Base-by-base conservation (phyloP, 306 rosid genomes). In the Cicer bijugum region DNA sequence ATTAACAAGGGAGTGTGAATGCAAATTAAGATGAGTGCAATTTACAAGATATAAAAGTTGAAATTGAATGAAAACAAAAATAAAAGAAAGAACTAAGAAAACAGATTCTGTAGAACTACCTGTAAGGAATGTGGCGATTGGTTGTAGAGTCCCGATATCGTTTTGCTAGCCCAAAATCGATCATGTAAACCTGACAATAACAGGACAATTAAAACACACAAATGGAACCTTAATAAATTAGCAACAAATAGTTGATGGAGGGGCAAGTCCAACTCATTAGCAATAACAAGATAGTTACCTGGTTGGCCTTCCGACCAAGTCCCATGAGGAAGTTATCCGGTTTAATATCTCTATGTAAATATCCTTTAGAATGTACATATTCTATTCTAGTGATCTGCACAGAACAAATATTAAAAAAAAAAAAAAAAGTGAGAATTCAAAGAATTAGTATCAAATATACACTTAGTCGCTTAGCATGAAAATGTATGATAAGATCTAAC, bases 261-360 rank as follows among this genome's bases (percentile, higher is more conserved):
- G 70, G 56, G 65, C 73, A 15, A 59, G 63, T 10, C 48, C 47
- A 7, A 11, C 20, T 1, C 7, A 38, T 69, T 17, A 44, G 68
- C 67, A 62, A 62, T 16, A 56, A 71, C 59, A 67, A 40, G 80
- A 74, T 15, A 39, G 61, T 58, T 78, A 94, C 99, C 97, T 91
- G 99, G 73, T 91, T 95, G 16, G 97, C 99, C 75, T 91, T 95
- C 66, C 96, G 93, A 66, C 97, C 97, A 81, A 95, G 97, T 53
- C 99, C 97, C 99, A 91, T 94, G 69, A 94, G 96, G 77, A 94
- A 94, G 85, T 94, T 94, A 82, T 94, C 99, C 1, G 99, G 97
- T 69, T 95, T 95, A 50, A 95, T 88, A 66, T 95, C 99, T 84
- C 99, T 87, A 8, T 91, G 99, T 57, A 95, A 83, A 83, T 84